These are phyloP conservation scores for Xylaria bambusicola DNA, from an alignment of 495 filamentous ascomycete genomes.

Conservation along the genomic window DNA sequence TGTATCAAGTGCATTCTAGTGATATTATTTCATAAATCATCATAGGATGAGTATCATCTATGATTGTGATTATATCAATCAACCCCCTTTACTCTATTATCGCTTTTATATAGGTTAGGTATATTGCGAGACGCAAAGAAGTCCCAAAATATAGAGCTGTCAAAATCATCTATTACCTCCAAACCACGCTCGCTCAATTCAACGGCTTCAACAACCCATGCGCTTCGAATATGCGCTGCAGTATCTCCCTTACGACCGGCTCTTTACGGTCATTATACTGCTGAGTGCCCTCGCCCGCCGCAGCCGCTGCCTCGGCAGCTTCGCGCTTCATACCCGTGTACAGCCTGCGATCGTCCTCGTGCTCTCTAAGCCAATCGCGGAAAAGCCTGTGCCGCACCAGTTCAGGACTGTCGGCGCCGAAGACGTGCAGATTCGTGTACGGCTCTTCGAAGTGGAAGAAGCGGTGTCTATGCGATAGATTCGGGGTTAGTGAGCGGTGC, in stretches of 20 bases:
- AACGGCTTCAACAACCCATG: slow-evolving; percentile 23
- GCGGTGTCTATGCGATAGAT: slow-evolving; percentile 33
- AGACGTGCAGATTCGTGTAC: slow-evolving; percentile 51
- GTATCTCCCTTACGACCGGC: slow-evolving; percentile 41
- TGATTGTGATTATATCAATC: too few relatives aligned
- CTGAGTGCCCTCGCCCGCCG: slow-evolving; percentile 36
- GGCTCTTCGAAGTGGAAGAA: slow-evolving; percentile 38
- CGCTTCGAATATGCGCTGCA: slow-evolving; percentile 39
- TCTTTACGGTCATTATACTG: slow-evolving; percentile 49
- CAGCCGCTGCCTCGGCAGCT: slow-evolving; percentile 31
- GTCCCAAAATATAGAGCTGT: too few relatives aligned
- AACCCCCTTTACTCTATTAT: too few relatives aligned
- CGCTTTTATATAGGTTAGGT: too few relatives aligned
- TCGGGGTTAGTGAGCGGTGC: background rate
- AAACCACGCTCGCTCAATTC: background rate
- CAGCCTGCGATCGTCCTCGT: slow-evolving; percentile 37
- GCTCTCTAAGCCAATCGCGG: slow-evolving; percentile 47
- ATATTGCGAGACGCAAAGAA: too few relatives aligned
- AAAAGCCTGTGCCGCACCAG: slow-evolving; percentile 47
- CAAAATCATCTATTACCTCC: too few relatives aligned
- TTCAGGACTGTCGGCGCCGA: slow-evolving; percentile 45
- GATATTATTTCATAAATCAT: too few relatives aligned
- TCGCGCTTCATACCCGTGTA: slow-evolving; percentile 46
- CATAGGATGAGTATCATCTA: too few relatives aligned
- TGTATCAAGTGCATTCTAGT: too few relatives aligned